A percentile compares a stretch with the other conserved stretches of the same genome.
Evolutionary conservation across 306 rosid genomes (phyloP).

Genomic region (Dryas octopetala): DNA sequence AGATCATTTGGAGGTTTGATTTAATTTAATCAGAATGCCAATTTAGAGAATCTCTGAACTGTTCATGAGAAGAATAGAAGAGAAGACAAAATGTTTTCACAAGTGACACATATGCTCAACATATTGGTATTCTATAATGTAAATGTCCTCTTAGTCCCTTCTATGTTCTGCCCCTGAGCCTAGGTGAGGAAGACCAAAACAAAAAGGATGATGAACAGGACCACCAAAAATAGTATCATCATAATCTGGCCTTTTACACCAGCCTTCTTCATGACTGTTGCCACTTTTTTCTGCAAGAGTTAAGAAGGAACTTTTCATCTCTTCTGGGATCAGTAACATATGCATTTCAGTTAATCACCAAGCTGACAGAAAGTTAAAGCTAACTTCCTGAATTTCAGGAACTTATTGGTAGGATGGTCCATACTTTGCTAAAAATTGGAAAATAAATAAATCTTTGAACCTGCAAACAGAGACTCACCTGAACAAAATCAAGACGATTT

Average conservation of each 20-base stretch:
- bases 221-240: conserved; percentile 86
- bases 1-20: too few relatives aligned
- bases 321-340: neutral
- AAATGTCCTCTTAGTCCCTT: too few relatives aligned
- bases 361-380: neutral
- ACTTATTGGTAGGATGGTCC: neutral
- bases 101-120: too few relatives aligned
- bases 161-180: conserved; percentile 11
- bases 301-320: conserved; percentile 5
- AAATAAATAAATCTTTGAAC: conserved; percentile 20
- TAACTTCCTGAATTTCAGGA: neutral
- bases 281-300: conserved; percentile 84
- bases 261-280: conserved; percentile 94
- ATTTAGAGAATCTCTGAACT: too few relatives aligned
- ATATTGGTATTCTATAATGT: too few relatives aligned
- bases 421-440: neutral
- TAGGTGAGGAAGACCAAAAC: conserved; percentile 88
- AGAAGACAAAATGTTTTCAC: too few relatives aligned
- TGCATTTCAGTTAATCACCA: neutral
- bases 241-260: conserved; percentile 82
- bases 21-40: too few relatives aligned
- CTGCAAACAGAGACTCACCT: conserved; percentile 58
- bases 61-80: too few relatives aligned
- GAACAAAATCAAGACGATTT: conserved; percentile 93
- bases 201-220: conserved; percentile 78